Evolutionary conservation across 2,329 filamentous ascomycete genomes (phyloP).

Genomic region (Cordyceps tenuipes): DNA sequence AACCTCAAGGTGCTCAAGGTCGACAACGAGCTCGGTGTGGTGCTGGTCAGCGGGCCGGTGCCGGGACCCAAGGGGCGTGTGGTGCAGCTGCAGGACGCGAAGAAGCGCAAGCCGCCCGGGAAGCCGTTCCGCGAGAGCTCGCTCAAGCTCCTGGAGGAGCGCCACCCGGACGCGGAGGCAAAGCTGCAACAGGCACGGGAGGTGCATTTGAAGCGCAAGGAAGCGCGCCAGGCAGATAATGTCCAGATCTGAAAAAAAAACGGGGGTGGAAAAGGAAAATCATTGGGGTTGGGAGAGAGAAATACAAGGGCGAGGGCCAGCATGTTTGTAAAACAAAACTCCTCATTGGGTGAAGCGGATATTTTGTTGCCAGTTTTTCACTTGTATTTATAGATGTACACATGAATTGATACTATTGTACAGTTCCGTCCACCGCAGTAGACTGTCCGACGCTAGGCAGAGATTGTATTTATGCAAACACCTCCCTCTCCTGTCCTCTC

Average conservation of each 20-base stretch:
- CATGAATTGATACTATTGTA: slow-evolving; percentile 16
- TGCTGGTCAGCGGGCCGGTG: slow-evolving; percentile 80
- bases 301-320: background rate
- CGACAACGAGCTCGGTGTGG: slow-evolving; percentile 76
- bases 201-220: slow-evolving; percentile 47
- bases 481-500: slow-evolving; percentile 17
- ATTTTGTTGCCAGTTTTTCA: slow-evolving; percentile 14
- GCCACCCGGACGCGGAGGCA: slow-evolving; percentile 37
- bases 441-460: slow-evolving; percentile 1
- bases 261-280: slow-evolving; percentile 9
- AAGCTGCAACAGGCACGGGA: slow-evolving; percentile 40
- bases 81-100: slow-evolving; percentile 80
- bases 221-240: slow-evolving; percentile 34
- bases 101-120: slow-evolving; percentile 65
- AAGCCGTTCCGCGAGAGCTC: slow-evolving; percentile 41
- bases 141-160: slow-evolving; percentile 34
- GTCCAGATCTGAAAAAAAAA: slow-evolving; percentile 24
- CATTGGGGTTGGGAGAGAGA: background rate
- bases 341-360: slow-evolving; percentile 12
- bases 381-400: slow-evolving; percentile 32
- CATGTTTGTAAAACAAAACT: slow-evolving; percentile 6
- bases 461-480: slow-evolving; percentile 2
- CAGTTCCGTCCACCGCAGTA: slow-evolving; percentile 1
- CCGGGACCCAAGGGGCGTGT: slow-evolving; percentile 81
- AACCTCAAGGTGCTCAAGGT: slow-evolving; percentile 85